phyloP scores from a whole-genome alignment of 73 alveolate genomes.

The Uronychia binucleata region DNA sequence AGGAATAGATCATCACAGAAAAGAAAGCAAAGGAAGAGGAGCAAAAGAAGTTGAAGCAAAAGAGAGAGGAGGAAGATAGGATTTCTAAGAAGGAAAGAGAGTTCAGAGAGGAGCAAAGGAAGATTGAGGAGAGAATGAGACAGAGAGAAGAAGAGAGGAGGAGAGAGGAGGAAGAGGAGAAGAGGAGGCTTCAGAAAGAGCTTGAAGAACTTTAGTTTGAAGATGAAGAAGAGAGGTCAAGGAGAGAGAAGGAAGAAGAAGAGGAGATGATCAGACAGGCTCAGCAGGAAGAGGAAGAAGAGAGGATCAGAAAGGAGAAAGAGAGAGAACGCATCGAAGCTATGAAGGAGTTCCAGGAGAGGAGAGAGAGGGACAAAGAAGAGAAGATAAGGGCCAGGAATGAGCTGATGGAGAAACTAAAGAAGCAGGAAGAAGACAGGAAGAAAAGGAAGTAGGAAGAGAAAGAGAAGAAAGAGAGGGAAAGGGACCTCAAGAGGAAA shows the following conservation, averaged over 20 bases:
- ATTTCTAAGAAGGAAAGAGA: neutral
- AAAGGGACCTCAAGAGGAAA: constrained; percentile 2
- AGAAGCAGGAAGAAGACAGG: constrained; percentile 53
- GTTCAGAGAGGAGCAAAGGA: neutral
- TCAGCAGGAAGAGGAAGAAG: constrained; percentile 14
- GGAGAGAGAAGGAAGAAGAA: constrained; percentile 3
- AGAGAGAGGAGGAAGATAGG: neutral
- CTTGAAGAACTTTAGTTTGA: neutral
- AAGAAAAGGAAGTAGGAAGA: constrained; percentile 46
- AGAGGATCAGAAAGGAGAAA: constrained; percentile 7
- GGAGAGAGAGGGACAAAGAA: constrained; percentile 18
- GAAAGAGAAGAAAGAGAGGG: constrained; percentile 28
- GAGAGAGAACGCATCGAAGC: constrained; percentile 13
- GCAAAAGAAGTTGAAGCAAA: neutral
- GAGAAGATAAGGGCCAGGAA: constrained; percentile 27
- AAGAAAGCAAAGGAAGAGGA: neutral
- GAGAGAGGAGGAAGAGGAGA: neutral
- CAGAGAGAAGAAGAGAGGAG: neutral
- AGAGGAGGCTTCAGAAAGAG: constrained; percentile 15
- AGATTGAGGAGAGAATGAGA: neutral
- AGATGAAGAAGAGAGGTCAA: neutral
- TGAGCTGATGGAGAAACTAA: constrained; percentile 46
- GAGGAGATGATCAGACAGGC: neutral
- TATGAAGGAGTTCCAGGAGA: constrained; percentile 13
- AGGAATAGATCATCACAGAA: neutral